These are phyloP conservation scores for Lodderomyces theae DNA, from an alignment of 1,139 yeast genomes.

Conservation along the genomic window DNA sequence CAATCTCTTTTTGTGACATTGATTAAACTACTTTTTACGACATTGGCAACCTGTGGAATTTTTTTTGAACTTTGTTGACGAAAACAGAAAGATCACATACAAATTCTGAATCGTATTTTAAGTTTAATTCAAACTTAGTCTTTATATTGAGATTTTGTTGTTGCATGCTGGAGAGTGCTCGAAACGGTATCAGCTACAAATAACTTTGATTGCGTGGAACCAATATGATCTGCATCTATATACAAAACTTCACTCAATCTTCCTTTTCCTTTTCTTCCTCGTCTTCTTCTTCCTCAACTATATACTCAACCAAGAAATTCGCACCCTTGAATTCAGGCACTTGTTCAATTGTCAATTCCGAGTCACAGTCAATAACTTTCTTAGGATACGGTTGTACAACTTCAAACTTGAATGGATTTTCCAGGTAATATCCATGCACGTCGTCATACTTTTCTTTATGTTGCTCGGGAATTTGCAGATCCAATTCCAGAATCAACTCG, in stretches of 20 bases:
- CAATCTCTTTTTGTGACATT: no score
- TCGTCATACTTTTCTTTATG: conserved; percentile 12
- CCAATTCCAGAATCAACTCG: conserved; percentile 11
- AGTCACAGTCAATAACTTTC: conserved; percentile 22
- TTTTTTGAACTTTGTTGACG: no score
- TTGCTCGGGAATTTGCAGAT: conserved; percentile 10
- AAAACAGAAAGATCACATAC: no score
- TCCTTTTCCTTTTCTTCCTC: conserved; percentile 8
- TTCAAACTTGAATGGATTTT: conserved; percentile 36
- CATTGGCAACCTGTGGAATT: no score
- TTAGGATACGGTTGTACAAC: conserved; percentile 46
- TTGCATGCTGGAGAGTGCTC: no score
- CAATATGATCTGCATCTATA: not conserved
- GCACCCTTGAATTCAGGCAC: conserved; percentile 38
- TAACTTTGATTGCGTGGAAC: no score
- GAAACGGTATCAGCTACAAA: no score
- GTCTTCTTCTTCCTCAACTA: conserved; percentile 19
- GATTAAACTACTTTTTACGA: no score
- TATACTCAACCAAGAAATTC: conserved; percentile 38
- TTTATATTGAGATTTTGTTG: no score
- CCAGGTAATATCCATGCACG: conserved; percentile 21
- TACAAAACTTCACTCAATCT: not conserved
- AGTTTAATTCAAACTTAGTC: no score
- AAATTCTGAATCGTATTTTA: no score
- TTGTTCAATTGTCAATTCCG: conserved; percentile 17